Conservation (phyloP, 441 rosid genomes). For the Syzygium syzygioides region DNA sequence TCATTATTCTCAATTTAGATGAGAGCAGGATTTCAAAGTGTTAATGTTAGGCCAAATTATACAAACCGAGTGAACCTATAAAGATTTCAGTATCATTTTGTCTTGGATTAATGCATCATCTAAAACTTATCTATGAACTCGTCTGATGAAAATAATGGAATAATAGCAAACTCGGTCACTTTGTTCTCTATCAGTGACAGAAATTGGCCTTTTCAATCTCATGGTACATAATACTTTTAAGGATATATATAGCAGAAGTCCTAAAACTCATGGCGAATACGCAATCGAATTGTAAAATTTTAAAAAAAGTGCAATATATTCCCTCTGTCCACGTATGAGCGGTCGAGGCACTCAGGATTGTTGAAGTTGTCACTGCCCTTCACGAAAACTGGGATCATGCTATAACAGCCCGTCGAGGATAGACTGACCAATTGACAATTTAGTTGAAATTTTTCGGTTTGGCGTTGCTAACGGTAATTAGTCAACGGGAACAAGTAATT, state of each 20-base stretch:
- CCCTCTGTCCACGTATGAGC: conserved; percentile 34
- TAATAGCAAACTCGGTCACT: neutral
- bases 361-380: conserved; percentile 65
- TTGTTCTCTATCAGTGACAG: fast-evolving
- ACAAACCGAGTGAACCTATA: neutral
- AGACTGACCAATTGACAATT: fast-evolving
- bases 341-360: conserved; percentile 87
- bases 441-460: neutral
- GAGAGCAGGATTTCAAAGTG: neutral
- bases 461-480: neutral
- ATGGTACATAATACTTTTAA: too few relatives aligned
- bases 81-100: neutral
- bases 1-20: neutral
- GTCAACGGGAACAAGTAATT: neutral
- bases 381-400: conserved; percentile 10
- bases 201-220: neutral
- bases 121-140: neutral
- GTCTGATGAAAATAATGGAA: neutral
- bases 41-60: neutral
- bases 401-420: fast-evolving
- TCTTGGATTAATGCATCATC: neutral
- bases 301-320: neutral
- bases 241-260: fast-evolving
- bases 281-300: fast-evolving
- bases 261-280: fast-evolving